Percentiles rank a stretch among this genome's conserved stretches.
phyloP scores from a whole-genome alignment of 2,329 filamentous ascomycete genomes.

The Ascochyta fabae region DNA sequence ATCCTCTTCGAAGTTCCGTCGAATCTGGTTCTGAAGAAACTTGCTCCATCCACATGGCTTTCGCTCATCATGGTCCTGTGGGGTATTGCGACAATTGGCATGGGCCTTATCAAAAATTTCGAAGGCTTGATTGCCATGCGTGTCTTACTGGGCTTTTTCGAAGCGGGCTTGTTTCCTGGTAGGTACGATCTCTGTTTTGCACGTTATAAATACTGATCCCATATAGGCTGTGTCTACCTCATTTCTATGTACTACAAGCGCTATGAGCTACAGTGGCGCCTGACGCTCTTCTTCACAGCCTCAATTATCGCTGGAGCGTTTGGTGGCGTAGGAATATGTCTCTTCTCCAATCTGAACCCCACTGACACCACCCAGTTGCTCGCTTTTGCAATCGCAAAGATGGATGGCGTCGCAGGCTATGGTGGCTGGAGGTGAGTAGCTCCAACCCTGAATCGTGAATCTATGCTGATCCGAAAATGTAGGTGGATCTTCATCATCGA shows the following conservation, averaged over 20 bases:
- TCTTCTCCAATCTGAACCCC: background rate
- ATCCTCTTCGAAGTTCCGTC: slow-evolving; percentile 46
- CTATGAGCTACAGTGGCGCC: slow-evolving; percentile 52
- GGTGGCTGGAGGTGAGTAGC: slow-evolving; percentile 39
- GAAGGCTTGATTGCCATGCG: slow-evolving; percentile 57
- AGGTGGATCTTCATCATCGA: slow-evolving; percentile 39
- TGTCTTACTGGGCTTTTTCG: slow-evolving; percentile 47
- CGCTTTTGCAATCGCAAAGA: slow-evolving; percentile 62
- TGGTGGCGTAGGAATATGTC: slow-evolving; percentile 40
- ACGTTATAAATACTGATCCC: background rate
- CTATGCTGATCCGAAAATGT: background rate
- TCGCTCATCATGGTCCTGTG: slow-evolving; percentile 48
- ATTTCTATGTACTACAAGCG: slow-evolving; percentile 53
- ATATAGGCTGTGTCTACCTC: slow-evolving; percentile 38
- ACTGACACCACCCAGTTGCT: slow-evolving; percentile 36
- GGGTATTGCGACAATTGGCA: slow-evolving; percentile 52
- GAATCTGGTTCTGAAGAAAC: slow-evolving; percentile 50
- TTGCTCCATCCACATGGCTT: slow-evolving; percentile 50
- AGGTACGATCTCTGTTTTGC: background rate
- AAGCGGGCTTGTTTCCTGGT: slow-evolving; percentile 47
- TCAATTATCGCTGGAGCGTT: slow-evolving; percentile 52
- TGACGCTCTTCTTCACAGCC: slow-evolving; percentile 52
- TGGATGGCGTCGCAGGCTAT: slow-evolving; percentile 60
- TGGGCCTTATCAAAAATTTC: slow-evolving; percentile 57
- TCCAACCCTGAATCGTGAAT: slow-evolving; percentile 18